Evolutionary conservation across 139 green algal genomes (phyloP), one percentile per base, ranked within the genome.

Genomic region (Volvox africanus): DNA sequence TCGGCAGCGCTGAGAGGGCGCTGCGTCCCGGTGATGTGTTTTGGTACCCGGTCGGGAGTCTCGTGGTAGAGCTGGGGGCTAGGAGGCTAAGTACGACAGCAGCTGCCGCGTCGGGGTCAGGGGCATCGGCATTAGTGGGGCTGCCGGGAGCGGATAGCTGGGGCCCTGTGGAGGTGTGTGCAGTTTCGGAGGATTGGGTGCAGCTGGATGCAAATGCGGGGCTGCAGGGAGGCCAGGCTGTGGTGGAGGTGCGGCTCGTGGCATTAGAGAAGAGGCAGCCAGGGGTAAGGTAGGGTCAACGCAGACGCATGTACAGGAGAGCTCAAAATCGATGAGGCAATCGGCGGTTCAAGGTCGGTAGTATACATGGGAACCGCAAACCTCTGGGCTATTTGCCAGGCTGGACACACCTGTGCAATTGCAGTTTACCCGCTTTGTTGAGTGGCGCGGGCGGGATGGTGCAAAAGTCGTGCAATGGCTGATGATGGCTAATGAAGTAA

Each of bases 201-300:
- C 85, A 89, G 44, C 85, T 89, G 85, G 85, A 89, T 32, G 85
- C 44, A 0, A 89, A 89, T 28, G 71, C 22, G 68, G 85, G 85
- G 69, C 33, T 89, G 14, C 17, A 65, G 69, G 44, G 37, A 12
- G 69, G 69, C 5, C 33, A 71, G 85, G 85, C 62, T 44, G 85
- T 71, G 69, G 85, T 89, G 69, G 85, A 89, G 85, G 85, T 89
- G 85, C 2, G 55, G 85, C 28, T 89, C 2, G n/a, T 61, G 37
- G 28, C 0, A 28, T 17, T 89, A 50, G 2, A 22, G 5, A 89
- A 89, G 85, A 28, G 44, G 44, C 44, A 9, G 44, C 44, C 5
- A 55, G 9, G 44, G 44, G 5, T 55, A 55, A 9, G 44, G 44
- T 55, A 55, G 9, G 44, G 44, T 55, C 9, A 55, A 9, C 5